Conservation (phyloP, 2,329 filamentous ascomycete species). For the Colletotrichum cordylinicola region DNA sequence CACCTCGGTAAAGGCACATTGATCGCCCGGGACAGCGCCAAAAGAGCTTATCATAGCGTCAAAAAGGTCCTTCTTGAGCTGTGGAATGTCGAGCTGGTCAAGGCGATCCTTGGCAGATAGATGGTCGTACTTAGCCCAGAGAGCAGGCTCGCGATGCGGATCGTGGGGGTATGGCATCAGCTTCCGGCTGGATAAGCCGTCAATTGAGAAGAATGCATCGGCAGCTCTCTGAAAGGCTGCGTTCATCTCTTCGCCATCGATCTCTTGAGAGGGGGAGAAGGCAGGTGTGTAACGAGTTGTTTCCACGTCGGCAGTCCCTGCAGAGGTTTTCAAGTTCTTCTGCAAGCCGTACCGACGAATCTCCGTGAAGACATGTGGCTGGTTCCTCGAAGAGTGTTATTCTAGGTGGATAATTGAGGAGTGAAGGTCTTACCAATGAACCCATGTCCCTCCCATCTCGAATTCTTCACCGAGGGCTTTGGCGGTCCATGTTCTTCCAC, state of each 20-base stretch:
- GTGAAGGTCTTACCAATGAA: not conserved
- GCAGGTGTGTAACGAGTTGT: not conserved
- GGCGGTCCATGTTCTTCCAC: not conserved
- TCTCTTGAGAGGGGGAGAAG: not conserved
- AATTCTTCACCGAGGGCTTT: not conserved
- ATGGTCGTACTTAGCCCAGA: not conserved
- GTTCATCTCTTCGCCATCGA: not conserved
- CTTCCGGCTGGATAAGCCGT: not conserved
- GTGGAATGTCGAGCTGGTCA: not conserved
- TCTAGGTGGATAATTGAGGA: rapidly evolving
- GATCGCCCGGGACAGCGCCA: not conserved
- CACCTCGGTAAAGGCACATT: not conserved
- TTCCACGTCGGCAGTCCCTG: not conserved
- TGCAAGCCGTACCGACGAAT: not conserved
- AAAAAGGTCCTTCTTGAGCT: not conserved
- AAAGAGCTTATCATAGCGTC: not conserved
- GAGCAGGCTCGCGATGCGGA: not conserved
- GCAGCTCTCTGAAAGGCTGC: not conserved
- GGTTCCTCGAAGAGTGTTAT: not conserved
- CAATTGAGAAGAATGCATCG: not conserved
- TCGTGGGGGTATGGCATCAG: not conserved
- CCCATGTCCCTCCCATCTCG: not conserved
- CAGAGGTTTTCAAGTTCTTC: not conserved
- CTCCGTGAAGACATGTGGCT: not conserved
- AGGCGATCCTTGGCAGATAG: not conserved